Evolutionary conservation across 2,329 filamentous ascomycete genomes (phyloP).

Genomic region (Stemphylium lycopersici): DNA sequence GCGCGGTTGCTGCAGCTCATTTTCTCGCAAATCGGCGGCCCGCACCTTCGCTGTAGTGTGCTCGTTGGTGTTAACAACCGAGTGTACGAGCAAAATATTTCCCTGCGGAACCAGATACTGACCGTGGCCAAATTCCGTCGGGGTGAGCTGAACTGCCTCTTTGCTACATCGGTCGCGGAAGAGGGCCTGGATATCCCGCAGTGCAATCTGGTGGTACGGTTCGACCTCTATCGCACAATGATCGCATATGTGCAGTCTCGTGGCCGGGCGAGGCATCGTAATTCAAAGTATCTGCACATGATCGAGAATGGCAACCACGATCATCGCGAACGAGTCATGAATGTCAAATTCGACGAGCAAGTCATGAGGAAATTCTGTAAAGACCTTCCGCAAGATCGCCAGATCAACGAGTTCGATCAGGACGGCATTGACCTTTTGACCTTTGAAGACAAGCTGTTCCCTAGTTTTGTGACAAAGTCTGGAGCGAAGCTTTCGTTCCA

Average conservation of each 20-base stretch:
- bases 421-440: conserved; percentile 63
- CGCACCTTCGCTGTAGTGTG: conserved; percentile 64
- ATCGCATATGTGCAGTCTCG: conserved; percentile 96
- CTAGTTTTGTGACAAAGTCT: conserved; percentile 66
- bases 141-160: conserved; percentile 65
- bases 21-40: conserved; percentile 64
- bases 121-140: conserved; percentile 70
- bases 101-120: conserved; percentile 75
- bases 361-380: conserved; percentile 78
- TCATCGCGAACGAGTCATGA: conserved; percentile 63
- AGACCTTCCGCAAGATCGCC: conserved; percentile 74
- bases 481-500: conserved; percentile 81
- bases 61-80: conserved; percentile 66
- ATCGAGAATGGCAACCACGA: conserved; percentile 70
- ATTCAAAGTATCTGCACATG: conserved; percentile 87
- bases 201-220: conserved; percentile 73
- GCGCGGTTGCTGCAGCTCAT: conserved; percentile 75
- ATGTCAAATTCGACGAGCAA: conserved; percentile 64
- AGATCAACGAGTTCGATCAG: conserved; percentile 66
- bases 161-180: conserved; percentile 69
- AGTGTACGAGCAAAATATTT: conserved; percentile 66
- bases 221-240: conserved; percentile 86
- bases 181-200: conserved; percentile 71
- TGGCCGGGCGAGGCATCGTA: conserved; percentile 77
- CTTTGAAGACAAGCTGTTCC: conserved; percentile 56